phyloP scores from a whole-genome alignment of 192 early-diverging fungal genomes.

The Backusella mclennaniae region DNA sequence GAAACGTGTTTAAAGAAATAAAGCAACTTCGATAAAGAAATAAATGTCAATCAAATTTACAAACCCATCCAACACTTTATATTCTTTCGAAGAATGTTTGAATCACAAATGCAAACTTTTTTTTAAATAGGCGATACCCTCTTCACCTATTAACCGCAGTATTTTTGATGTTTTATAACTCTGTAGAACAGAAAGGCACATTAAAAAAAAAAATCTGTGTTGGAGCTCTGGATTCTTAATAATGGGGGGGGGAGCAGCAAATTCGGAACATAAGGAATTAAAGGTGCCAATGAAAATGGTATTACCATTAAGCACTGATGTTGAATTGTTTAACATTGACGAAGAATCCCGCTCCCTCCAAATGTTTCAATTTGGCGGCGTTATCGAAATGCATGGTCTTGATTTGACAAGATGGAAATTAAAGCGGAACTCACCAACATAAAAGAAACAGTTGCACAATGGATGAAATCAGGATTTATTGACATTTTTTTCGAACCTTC shows the following conservation, averaged over 20 bases:
- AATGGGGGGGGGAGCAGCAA: not conserved
- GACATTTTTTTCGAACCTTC: not conserved
- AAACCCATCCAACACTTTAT: not conserved
- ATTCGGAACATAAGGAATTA: not conserved
- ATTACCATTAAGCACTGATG: not conserved
- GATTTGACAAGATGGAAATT: constrained; percentile 4
- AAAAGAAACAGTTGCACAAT: not conserved
- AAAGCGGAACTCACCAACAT: not conserved
- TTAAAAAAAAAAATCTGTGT: not conserved
- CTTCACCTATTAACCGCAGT: not conserved
- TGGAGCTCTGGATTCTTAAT: not conserved
- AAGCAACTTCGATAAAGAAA: not conserved
- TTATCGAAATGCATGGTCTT: not conserved
- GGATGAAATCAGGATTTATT: not conserved
- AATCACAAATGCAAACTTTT: not conserved
- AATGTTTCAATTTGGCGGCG: not conserved
- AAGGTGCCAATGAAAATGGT: not conserved
- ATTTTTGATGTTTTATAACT: not conserved
- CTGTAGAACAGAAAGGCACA: not conserved
- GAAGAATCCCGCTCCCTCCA: not conserved
- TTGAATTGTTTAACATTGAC: constrained; percentile 1
- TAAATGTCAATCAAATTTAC: not conserved
- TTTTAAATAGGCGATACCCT: not conserved
- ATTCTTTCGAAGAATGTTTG: not conserved
- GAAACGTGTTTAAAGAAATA: not conserved